Conservation (phyloP, 1,284 basidiomycete genomes). For the Ustilago esculenta region DNA sequence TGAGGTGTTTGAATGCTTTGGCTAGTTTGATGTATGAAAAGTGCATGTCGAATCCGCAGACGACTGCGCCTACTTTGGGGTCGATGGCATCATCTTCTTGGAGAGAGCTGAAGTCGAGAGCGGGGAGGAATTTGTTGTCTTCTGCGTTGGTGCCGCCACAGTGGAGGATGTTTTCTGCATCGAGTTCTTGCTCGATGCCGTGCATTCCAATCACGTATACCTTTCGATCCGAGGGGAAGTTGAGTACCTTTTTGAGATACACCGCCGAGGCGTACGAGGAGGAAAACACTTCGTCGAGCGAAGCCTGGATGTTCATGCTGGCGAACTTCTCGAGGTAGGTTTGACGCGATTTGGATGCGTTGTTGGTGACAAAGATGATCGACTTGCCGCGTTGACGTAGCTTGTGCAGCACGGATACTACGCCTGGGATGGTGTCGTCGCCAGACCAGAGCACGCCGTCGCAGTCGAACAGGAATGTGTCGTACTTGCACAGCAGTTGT, state of each 20-base stretch:
- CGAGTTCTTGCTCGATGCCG: conserved; percentile 91
- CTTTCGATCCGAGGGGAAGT: conserved; percentile 88
- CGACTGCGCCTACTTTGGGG: conserved; percentile 83
- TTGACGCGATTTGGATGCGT: conserved; percentile 90
- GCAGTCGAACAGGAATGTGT: conserved; percentile 75
- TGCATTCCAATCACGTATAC: conserved; percentile 95
- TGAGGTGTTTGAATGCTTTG: conserved; percentile 90
- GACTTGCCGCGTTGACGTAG: conserved; percentile 76
- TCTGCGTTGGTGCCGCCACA: conserved; percentile 87
- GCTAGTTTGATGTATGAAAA: conserved; percentile 84
- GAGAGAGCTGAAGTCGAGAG: conserved; percentile 77
- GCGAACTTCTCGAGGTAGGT: conserved; percentile 92
- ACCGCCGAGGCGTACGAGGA: conserved; percentile 93
- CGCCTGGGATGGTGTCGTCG: conserved; percentile 69
- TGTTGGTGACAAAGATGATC: conserved; percentile 95
- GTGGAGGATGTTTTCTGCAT: conserved; percentile 80
- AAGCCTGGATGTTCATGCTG: conserved; percentile 82
- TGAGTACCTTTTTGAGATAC: conserved; percentile 87
- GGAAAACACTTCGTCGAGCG: conserved; percentile 87
- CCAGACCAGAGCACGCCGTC: conserved; percentile 89
- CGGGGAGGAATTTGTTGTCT: conserved; percentile 80
- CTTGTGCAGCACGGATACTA: conserved; percentile 68
- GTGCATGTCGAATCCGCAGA: conserved; percentile 76
- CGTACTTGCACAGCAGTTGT: conserved; percentile 54
- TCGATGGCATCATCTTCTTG: conserved; percentile 71